Evolutionary conservation across 2,329 filamentous ascomycete species (phyloP), one percentile per base, ranked within the genome.

Genomic region (Truncatella angustata): DNA sequence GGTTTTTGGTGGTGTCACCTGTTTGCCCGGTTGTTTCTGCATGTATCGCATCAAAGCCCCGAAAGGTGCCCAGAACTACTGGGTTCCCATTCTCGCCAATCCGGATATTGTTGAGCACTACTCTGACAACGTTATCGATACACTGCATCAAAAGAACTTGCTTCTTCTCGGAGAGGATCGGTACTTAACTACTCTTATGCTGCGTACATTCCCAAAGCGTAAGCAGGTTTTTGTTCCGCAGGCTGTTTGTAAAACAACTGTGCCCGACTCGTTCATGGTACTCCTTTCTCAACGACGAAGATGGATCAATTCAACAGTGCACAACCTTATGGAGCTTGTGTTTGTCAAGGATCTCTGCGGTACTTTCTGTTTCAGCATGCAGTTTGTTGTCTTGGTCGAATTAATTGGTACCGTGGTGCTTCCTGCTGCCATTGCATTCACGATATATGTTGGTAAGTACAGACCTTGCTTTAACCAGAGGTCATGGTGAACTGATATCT

Each of bases 41-140:
- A 99, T 99, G 95, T 99, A 99, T 77, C 90, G 94, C 65, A 97
- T 99, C 82, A 99, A 99, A 75, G 90, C 94, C 26, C 95, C 94
- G 55, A 99, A 99, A 76, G 94, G 94, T 59, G 93, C 89, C 23
- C 91, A 97, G 70, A 97, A 99, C 77, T 99, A 97, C 75, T 99
- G 94, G 94, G 94, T 99, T 21, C 94, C 94, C 6, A 97, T 99
- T 64, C 82, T 99, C 58, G 94, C 94, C 61, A 99, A 99, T 70
- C 95, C 95, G 3, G 95, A 99, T 66, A 90, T 99, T 39, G 95
- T 99, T 43, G 94, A 99, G 74, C 94, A 99, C 73, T 99, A 99
- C 72, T 97, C 94, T 0, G 94, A 99, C 72, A 99, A 99, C 63
- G 92, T 99, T 50, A 94, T 99, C 37, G 94, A 99, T 69, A 99